A percentile compares a stretch with the other conserved stretches of the same genome.
phyloP scores from a whole-genome alignment of 2,329 filamentous ascomycete genomes.

The Penicillium sp. region DNA sequence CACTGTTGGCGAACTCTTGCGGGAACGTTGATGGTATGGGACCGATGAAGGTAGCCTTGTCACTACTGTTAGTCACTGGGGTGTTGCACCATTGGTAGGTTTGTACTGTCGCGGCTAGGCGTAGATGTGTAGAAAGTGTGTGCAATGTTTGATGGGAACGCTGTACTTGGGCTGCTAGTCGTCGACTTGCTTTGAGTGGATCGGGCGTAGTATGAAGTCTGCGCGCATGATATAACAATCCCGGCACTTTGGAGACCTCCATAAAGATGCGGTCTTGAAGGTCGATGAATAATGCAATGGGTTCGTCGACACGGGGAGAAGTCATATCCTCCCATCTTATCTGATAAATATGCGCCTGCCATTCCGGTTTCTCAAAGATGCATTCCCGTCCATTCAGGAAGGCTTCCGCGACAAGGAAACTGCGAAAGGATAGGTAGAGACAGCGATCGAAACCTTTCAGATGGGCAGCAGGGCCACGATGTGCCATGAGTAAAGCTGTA shows the following conservation, averaged over 20 bases:
- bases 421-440: slow-evolving; percentile 40
- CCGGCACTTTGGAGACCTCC: slow-evolving; percentile 28
- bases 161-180: slow-evolving; percentile 7
- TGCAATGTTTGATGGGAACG: slow-evolving; percentile 5
- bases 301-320: slow-evolving; percentile 20
- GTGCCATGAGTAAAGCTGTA: slow-evolving; percentile 35
- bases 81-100: slow-evolving; percentile 9
- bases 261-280: slow-evolving; percentile 30
- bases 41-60: slow-evolving; percentile 20
- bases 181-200: background rate
- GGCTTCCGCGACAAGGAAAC: slow-evolving; percentile 38
- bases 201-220: slow-evolving; percentile 7
- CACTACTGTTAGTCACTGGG: background rate
- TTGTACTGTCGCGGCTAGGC: slow-evolving; percentile 18
- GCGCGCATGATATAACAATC: slow-evolving; percentile 20
- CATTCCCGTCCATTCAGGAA: slow-evolving; percentile 35
- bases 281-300: slow-evolving; percentile 29
- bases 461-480: slow-evolving; percentile 36
- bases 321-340: slow-evolving; percentile 34
- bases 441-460: slow-evolving; percentile 36
- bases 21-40: slow-evolving; percentile 28
- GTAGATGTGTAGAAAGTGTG: slow-evolving; percentile 17
- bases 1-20: slow-evolving; percentile 26
- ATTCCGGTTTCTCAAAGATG: slow-evolving; percentile 36
- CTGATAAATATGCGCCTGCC: slow-evolving; percentile 32